These are phyloP conservation scores for Oemleria cerasiformis DNA, from an alignment of 306 rosid species.

Conservation along the genomic window DNA sequence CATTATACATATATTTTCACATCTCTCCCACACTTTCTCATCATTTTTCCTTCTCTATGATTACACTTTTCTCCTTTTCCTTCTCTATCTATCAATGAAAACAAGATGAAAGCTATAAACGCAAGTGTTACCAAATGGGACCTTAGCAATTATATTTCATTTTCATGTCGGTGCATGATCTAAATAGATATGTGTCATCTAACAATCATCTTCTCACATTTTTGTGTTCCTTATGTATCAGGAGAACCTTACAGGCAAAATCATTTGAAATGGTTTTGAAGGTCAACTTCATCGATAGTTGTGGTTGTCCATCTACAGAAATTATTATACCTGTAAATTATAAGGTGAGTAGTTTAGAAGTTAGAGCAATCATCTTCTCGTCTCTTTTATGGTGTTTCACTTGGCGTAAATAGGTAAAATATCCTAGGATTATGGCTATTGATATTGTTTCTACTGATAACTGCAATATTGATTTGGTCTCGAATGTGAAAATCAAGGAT, in stretches of 20 bases:
- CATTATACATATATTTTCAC: not conserved
- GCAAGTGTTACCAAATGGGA: not conserved
- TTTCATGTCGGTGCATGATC: not conserved
- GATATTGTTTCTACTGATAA: not conserved
- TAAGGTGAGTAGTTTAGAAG: conserved; percentile 52
- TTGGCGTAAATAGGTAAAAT: not conserved
- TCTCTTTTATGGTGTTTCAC: conserved; percentile 8
- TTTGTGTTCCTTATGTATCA: conserved; percentile 37
- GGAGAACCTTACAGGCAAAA: conserved; percentile 70
- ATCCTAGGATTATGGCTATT: not conserved
- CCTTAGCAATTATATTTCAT: not conserved
- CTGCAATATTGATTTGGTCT: not conserved
- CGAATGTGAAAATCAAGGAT: not conserved
- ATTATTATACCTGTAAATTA: conserved; percentile 71
- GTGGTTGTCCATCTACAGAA: conserved; percentile 63
- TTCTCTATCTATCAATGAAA: too few species aligned
- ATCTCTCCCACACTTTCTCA: not conserved
- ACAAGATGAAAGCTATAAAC: not conserved
- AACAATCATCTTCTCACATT: conserved; percentile 21
- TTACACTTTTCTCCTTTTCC: not conserved
- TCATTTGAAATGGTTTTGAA: conserved; percentile 82
- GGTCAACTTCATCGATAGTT: conserved; percentile 81
- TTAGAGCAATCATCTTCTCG: conserved; percentile 7
- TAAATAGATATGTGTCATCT: conserved; percentile 7
- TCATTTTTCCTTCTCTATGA: not conserved